These are phyloP conservation scores for Penicillium cosmopolitanum DNA, from an alignment of 495 filamentous ascomycete species.

Conservation along the genomic window DNA sequence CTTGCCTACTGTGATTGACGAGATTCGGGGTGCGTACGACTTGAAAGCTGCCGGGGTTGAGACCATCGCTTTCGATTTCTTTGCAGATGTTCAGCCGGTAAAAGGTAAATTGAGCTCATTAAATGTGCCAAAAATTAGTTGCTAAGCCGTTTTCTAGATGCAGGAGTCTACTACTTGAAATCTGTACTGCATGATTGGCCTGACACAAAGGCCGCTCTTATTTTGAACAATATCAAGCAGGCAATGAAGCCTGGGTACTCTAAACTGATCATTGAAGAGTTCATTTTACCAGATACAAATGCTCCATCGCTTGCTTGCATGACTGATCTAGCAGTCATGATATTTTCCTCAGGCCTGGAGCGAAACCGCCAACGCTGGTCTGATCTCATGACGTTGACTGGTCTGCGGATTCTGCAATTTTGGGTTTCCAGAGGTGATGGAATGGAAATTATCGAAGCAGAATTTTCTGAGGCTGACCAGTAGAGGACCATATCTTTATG, in stretches of 20 bases:
- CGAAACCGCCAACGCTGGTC: slow-evolving; percentile 46
- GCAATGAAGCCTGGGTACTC: slow-evolving; percentile 48
- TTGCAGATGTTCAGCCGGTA: slow-evolving; percentile 40
- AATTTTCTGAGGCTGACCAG: not conserved
- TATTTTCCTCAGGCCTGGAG: slow-evolving; percentile 39
- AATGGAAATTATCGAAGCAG: slow-evolving; percentile 50
- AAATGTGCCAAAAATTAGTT: not conserved
- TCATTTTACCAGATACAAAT: slow-evolving; percentile 36
- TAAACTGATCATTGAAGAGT: slow-evolving; percentile 43
- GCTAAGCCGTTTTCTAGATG: slow-evolving; percentile 25
- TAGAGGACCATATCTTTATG: no score
- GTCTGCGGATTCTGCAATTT: slow-evolving; percentile 36
- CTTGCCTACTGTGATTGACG: slow-evolving; percentile 39
- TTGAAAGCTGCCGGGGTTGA: slow-evolving; percentile 28
- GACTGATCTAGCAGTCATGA: slow-evolving; percentile 47
- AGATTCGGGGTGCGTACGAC: slow-evolving; percentile 28
- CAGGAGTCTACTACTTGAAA: slow-evolving; percentile 51
- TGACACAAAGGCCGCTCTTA: slow-evolving; percentile 40
- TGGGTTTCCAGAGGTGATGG: slow-evolving; percentile 34
- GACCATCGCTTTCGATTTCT: slow-evolving; percentile 42
- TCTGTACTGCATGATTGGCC: slow-evolving; percentile 54
- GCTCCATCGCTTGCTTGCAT: slow-evolving; percentile 14
- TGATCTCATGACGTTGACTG: slow-evolving; percentile 36
- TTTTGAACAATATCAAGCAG: slow-evolving; percentile 37
- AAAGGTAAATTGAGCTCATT: slow-evolving; percentile 33